Conservation (phyloP, 108 stramenopile genomes). For the Fragilariopsis cylindrus region DNA sequence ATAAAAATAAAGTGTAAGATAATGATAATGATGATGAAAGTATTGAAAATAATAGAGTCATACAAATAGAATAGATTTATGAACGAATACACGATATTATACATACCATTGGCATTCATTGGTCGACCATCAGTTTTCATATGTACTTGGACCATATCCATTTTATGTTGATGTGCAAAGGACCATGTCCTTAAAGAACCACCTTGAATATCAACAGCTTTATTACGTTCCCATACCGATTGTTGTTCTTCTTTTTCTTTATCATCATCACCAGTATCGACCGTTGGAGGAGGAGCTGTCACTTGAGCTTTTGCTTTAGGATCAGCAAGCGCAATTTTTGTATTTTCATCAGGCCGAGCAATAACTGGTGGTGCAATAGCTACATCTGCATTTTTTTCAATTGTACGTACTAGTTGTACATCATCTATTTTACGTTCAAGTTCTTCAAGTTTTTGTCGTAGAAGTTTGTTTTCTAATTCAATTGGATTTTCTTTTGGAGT, state of each 20-base stretch:
- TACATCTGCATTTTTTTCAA: too few species aligned
- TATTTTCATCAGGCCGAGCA: not conserved
- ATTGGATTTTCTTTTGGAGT: too few species aligned
- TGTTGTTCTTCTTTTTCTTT: not conserved
- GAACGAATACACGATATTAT: not conserved
- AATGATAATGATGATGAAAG: not conserved
- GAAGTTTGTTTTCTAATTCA: too few species aligned
- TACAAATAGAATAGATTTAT: not conserved
- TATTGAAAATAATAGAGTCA: not conserved
- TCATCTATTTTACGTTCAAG: too few species aligned
- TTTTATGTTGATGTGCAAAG: constrained; percentile 10
- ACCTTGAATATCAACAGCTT: constrained; percentile 17
- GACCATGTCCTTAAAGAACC: constrained; percentile 28
- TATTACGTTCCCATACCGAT: constrained; percentile 8
- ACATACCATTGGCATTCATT: constrained; percentile 48
- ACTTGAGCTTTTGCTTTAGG: too few species aligned
- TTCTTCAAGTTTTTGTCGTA: too few species aligned
- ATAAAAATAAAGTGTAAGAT: not conserved
- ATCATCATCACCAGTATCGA: not conserved
- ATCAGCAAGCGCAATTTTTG: not conserved
- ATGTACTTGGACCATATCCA: constrained; percentile 38
- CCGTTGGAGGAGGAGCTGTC: constrained; percentile 7
- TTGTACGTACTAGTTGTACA: too few species aligned
- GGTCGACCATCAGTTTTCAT: constrained; percentile 74
- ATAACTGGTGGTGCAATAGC: constrained; percentile 1